phyloP scores from a whole-genome alignment of 139 green algal genomes.

The Edaphochlamys debaryana region DNA sequence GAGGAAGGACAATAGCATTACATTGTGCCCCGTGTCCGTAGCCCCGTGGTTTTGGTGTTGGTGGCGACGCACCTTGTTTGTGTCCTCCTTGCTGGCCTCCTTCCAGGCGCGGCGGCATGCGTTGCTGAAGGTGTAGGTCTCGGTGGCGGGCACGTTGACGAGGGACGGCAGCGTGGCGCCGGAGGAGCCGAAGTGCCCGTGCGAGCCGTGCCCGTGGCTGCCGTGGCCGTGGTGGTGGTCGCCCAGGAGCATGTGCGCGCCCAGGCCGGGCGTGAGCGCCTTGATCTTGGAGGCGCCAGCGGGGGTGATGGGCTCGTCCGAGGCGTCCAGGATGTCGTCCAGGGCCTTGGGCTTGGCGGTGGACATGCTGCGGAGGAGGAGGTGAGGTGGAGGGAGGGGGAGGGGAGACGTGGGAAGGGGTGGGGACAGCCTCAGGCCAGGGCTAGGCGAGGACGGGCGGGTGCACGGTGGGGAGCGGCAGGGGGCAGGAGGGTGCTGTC shows the following conservation, averaged over 20 bases:
- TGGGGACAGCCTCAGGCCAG: not conserved
- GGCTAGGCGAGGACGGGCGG: too few species aligned
- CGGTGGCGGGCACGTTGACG: conserved; percentile 39
- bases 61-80: conserved; percentile 36
- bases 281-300: conserved; percentile 43
- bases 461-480: not conserved
- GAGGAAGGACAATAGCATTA: too few species aligned
- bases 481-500: too few species aligned
- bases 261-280: conserved; percentile 28
- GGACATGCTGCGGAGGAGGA: conserved; percentile 14
- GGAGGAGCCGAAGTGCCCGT: not conserved
- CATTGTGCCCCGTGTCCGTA: too few species aligned
- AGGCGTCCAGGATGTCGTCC: conserved; percentile 44
- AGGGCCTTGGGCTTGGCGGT: conserved; percentile 42
- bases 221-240: not conserved
- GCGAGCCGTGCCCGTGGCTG: not conserved
- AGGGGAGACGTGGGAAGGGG: not conserved
- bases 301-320: conserved; percentile 20
- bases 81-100: conserved; percentile 34
- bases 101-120: conserved; percentile 48
- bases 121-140: conserved; percentile 51
- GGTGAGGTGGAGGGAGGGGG: not conserved
- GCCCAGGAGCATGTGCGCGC: not conserved
- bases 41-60: too few species aligned
- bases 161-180: conserved; percentile 42